Conservation (phyloP, 768 basidiomycete species). For the Rhodotorula taiwanensis region DNA sequence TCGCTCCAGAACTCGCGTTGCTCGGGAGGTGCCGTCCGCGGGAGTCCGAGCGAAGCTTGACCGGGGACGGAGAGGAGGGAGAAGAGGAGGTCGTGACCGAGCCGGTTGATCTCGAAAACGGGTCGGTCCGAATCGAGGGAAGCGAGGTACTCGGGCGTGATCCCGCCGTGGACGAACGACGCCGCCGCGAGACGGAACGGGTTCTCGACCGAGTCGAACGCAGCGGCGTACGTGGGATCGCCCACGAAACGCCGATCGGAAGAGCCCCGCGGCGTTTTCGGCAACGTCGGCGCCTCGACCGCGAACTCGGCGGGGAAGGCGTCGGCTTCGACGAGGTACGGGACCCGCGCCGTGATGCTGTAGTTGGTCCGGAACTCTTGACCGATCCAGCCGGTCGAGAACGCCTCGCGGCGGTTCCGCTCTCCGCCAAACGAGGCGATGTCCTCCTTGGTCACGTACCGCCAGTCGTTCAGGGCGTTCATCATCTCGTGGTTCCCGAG, state of each 20-base stretch:
- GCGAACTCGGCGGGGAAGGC: constrained; percentile 44
- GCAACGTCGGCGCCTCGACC: constrained; percentile 54
- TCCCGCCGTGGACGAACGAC: constrained; percentile 89
- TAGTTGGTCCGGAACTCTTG: constrained; percentile 67
- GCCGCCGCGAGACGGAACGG: constrained; percentile 70
- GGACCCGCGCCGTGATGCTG: constrained; percentile 69
- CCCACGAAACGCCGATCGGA: constrained; percentile 39
- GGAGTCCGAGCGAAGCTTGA: constrained; percentile 49
- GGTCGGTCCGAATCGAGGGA: constrained; percentile 46
- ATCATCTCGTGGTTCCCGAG: constrained; percentile 97
- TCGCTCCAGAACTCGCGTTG: constrained; percentile 66
- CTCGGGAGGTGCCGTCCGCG: constrained; percentile 56
- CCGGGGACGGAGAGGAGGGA: constrained; percentile 53
- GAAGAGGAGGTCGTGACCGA: constrained; percentile 64
- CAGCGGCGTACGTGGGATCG: constrained; percentile 37
- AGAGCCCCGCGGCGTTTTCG: constrained; percentile 46
- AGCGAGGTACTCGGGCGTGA: constrained; percentile 65
- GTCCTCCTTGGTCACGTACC: constrained; percentile 30
- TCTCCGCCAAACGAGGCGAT: constrained; percentile 30
- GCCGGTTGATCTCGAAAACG: constrained; percentile 62
- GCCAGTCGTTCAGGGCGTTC: constrained; percentile 58
- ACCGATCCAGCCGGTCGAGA: constrained; percentile 37
- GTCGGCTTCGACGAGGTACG: constrained; percentile 56
- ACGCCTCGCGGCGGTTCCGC: constrained; percentile 25
- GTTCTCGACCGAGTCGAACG: constrained; percentile 39